Conservation (phyloP, 257 asterid genomes). For the Primulina tabacum region DNA sequence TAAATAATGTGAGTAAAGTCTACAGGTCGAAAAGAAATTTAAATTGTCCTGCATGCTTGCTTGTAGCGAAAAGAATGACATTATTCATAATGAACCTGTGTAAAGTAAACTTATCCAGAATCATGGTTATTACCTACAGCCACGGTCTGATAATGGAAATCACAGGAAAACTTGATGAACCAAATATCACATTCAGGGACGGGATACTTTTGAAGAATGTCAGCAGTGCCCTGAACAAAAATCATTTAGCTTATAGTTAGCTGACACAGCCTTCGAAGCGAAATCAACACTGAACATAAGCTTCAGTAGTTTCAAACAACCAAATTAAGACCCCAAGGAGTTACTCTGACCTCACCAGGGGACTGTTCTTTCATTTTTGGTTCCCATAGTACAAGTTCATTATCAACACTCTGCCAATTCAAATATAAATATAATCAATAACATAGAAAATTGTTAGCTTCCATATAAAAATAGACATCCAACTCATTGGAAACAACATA, state of each 20-base stretch:
- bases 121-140: constrained; percentile 65
- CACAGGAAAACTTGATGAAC: constrained; percentile 41
- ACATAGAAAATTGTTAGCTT: constrained; percentile 11
- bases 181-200: constrained; percentile 27
- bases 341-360: constrained; percentile 85
- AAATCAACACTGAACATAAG: constrained; percentile 8
- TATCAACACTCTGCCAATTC: constrained; percentile 83
- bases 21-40: too few relatives aligned
- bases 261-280: background rate
- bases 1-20: too few relatives aligned
- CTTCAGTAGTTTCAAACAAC: background rate
- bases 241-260: constrained; percentile 26
- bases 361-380: constrained; percentile 94
- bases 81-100: too few relatives aligned
- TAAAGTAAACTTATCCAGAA: background rate
- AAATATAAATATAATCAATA: constrained; percentile 13
- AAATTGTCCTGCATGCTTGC: too few relatives aligned
- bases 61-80: too few relatives aligned
- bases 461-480: constrained; percentile 2
- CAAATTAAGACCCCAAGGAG: constrained; percentile 4
- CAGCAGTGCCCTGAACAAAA: constrained; percentile 74
- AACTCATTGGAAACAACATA: background rate
- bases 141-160: constrained; percentile 67
- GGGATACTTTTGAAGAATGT: constrained; percentile 92
- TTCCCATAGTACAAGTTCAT: constrained; percentile 94